Base-by-base conservation (phyloP, 2,329 filamentous ascomycete species). In the Sarocladium brachiariae region DNA sequence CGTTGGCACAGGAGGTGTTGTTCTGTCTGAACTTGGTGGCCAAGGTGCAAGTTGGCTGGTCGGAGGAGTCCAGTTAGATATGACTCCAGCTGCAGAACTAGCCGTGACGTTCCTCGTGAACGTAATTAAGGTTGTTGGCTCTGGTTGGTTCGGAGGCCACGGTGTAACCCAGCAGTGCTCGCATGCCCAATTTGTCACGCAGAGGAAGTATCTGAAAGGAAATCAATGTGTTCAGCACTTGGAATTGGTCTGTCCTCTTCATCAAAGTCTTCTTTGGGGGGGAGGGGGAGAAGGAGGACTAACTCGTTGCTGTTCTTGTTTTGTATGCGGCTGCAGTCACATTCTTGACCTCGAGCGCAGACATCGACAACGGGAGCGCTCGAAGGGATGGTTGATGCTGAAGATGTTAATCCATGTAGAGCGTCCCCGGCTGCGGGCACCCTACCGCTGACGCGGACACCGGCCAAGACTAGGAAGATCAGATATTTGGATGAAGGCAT, bases 201-300 rank as follows among this genome's bases (percentile, higher is more conserved):
- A 69, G 24, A 67, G 65, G 10, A 67, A 65, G 43, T 58, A 67
- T 23, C 66, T 69, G 23, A 13, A 30, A 30, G 23, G n/a, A n/a
- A n/a, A n/a, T n/a, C n/a, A n/a, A n/a, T n/a, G n/a, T n/a, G n/a
- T n/a, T n/a, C n/a, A n/a, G n/a, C n/a, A n/a, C n/a, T n/a, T n/a
- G n/a, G n/a, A n/a, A n/a, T n/a, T n/a, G n/a, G n/a, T n/a, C n/a
- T n/a, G n/a, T n/a, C n/a, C n/a, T n/a, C n/a, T n/a, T n/a, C n/a
- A n/a, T 25, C 14, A 37, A 9, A 5, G 37, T 9, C 23, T 2
- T 1, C 4, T 1, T 10, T 0, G 24, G 18, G 23, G 24, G 30
- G 39, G 4, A 9, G 13, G 5, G n/a, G 5, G 8, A 45, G 10
- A 3, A n/a, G 1, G 3, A 13, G 27, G 27, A 50, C 54, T 35